Conservation (phyloP, 805 yeast genomes). For the baker's yeast (Saccharomyces cerevisiae) region DNA sequence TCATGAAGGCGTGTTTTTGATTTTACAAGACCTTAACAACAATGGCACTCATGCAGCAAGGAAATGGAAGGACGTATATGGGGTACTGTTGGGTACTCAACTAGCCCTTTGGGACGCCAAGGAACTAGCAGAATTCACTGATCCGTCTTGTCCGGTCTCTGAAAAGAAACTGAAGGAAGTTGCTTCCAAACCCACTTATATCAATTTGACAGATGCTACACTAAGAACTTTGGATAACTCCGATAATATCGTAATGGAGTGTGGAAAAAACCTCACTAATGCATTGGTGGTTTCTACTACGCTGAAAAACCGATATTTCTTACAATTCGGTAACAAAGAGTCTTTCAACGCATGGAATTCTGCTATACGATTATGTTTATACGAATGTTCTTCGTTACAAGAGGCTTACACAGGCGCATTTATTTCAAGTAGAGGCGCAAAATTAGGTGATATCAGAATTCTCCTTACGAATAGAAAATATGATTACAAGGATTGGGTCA, state of each 20-base stretch:
- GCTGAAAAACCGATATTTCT: constrained; percentile 73
- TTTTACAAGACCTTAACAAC: constrained; percentile 62
- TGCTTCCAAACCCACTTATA: constrained; percentile 72
- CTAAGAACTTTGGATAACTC: constrained; percentile 62
- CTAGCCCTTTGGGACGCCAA: constrained; percentile 88
- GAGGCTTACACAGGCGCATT: constrained; percentile 96
- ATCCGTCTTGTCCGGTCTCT: constrained; percentile 27
- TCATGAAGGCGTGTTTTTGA: constrained; percentile 67
- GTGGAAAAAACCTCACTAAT: constrained; percentile 47
- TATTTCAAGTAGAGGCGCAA: constrained; percentile 82
- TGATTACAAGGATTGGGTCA: constrained; percentile 88
- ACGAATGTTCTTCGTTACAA: constrained; percentile 76
- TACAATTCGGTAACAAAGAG: constrained; percentile 64
- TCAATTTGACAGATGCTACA: constrained; percentile 85
- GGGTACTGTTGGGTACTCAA: constrained; percentile 83
- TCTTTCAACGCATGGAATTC: constrained; percentile 71
- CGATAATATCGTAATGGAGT: constrained; percentile 52
- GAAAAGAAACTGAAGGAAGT: constrained; percentile 40
- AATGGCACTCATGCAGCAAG: constrained; percentile 84
- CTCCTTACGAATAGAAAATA: constrained; percentile 78
- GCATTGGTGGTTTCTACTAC: constrained; percentile 89
- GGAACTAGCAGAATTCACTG: constrained; percentile 44
- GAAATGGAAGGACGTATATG: constrained; percentile 88
- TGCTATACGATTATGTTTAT: constrained; percentile 71
- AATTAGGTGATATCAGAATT: constrained; percentile 78